phyloP scores from a whole-genome alignment of 1,139 yeast species.

The Meyerozyma athensensis region DNA sequence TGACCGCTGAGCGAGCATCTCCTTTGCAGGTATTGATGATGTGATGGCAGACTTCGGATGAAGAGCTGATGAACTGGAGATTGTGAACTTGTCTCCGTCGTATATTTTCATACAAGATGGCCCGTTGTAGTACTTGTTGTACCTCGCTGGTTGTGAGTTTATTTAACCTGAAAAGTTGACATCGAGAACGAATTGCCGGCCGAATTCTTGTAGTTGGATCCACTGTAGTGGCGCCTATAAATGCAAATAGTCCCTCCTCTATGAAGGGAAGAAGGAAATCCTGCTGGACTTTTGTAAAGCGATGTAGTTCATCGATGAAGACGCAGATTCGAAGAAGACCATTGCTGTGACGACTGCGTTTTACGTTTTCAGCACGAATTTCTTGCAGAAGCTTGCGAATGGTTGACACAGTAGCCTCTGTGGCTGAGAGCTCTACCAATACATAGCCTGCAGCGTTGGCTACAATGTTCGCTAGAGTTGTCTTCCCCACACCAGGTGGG shows the following conservation, averaged over 20 bases:
- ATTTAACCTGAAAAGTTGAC: slow-evolving; percentile 31
- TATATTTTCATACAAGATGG: slow-evolving; percentile 26
- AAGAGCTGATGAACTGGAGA: slow-evolving; percentile 12
- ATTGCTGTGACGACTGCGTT: slow-evolving; percentile 12
- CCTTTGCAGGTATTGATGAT: slow-evolving; percentile 21
- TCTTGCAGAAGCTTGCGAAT: slow-evolving; percentile 23
- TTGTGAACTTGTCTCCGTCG: slow-evolving; percentile 15
- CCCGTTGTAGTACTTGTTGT: slow-evolving; percentile 19
- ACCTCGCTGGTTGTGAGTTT: slow-evolving; percentile 19
- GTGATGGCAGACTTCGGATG: slow-evolving; percentile 12
- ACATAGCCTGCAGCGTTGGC: slow-evolving; percentile 31
- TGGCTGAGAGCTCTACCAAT: slow-evolving; percentile 39
- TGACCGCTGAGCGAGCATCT: slow-evolving; percentile 32
- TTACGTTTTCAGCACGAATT: slow-evolving; percentile 21
- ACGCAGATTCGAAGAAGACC: slow-evolving; percentile 26
- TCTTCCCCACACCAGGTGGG: slow-evolving; percentile 47
- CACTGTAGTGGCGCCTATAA: slow-evolving; percentile 44
- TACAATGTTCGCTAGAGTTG: slow-evolving; percentile 37
- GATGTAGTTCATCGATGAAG: slow-evolving; percentile 43
- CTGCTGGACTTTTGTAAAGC: slow-evolving; percentile 38
- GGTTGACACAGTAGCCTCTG: slow-evolving; percentile 30
- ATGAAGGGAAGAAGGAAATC: slow-evolving; percentile 38
- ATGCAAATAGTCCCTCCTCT: slow-evolving; percentile 37
- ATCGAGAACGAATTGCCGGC: slow-evolving; percentile 36
- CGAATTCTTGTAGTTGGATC: slow-evolving; percentile 29